A percentile compares a stretch with the other conserved stretches of the same genome.
phyloP scores from a whole-genome alignment of 1,284 basidiomycete genomes.

The Rhodotorula sp. region DNA sequence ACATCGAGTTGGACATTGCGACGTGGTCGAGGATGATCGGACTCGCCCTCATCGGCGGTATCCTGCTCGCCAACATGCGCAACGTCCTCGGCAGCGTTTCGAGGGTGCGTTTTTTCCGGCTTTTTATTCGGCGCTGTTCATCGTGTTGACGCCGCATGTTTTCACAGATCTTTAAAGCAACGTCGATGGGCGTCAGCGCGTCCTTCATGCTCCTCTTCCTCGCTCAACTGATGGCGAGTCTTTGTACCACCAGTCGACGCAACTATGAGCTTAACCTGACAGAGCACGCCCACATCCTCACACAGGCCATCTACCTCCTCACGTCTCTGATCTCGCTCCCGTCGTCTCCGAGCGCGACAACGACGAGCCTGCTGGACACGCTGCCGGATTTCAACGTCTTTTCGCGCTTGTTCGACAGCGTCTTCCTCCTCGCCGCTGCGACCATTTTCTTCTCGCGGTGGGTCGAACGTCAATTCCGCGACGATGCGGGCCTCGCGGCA shows the following conservation, averaged over 20 bases:
- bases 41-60: constrained; percentile 49
- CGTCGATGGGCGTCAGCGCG: constrained; percentile 49
- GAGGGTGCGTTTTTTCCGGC: constrained; percentile 24
- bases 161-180: constrained; percentile 48
- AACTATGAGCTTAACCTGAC: background rate
- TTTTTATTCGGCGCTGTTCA: too few species aligned
- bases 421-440: constrained; percentile 49
- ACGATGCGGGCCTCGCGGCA: constrained; percentile 29
- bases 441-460: constrained; percentile 42
- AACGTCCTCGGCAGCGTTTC: constrained; percentile 50
- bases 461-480: constrained; percentile 42
- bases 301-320: constrained; percentile 51
- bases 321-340: constrained; percentile 53
- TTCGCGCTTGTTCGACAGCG: constrained; percentile 51
- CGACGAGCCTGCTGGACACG: constrained; percentile 46
- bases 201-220: constrained; percentile 52
- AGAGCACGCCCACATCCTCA: background rate
- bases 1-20: constrained; percentile 49
- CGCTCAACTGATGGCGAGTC: constrained; percentile 50
- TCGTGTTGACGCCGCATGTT: background rate
- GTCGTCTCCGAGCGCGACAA: constrained; percentile 43
- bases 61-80: constrained; percentile 51
- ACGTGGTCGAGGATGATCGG: constrained; percentile 50
- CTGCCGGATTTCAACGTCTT: constrained; percentile 52
- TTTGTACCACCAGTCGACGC: background rate